A percentile compares a stretch with the other conserved stretches of the same genome.
Evolutionary conservation across 148 eudicot species (phyloP).

Genomic region (Drosera capensis): DNA sequence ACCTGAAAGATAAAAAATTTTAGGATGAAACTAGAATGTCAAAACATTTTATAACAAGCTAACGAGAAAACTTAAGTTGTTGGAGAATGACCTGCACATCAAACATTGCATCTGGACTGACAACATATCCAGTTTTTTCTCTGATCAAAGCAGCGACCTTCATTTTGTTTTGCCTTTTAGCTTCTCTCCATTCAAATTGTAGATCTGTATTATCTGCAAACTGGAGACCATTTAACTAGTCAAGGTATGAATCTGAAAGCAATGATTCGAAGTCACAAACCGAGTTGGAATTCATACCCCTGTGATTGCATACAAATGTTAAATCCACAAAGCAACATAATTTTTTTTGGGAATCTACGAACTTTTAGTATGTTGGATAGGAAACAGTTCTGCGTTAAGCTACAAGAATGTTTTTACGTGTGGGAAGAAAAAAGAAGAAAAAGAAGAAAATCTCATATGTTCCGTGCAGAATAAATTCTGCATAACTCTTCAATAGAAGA

Average conservation of each 20-base stretch:
- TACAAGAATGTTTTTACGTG: too few relatives aligned
- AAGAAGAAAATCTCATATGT: too few relatives aligned
- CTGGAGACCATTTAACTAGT: constrained; percentile 19
- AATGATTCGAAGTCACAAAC: neutral
- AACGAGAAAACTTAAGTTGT: neutral
- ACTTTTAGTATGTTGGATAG: too few relatives aligned
- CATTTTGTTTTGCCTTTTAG: constrained; percentile 69
- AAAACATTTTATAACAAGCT: neutral
- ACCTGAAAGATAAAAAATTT: constrained; percentile 27
- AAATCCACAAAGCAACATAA: too few relatives aligned
- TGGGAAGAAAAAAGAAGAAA: too few relatives aligned
- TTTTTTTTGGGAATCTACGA: too few relatives aligned
- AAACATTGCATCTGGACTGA: constrained; percentile 92
- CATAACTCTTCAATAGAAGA: too few relatives aligned
- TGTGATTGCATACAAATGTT: too few relatives aligned
- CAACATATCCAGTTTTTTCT: constrained; percentile 71
- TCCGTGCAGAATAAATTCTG: too few relatives aligned
- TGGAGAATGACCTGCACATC: constrained; percentile 59
- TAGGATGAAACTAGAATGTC: neutral
- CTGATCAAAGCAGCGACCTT: constrained; percentile 52
- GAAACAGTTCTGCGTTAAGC: too few relatives aligned
- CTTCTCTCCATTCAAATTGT: constrained; percentile 76
- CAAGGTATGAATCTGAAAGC: neutral
- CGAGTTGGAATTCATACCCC: neutral
- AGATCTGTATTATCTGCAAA: constrained; percentile 76